Conservation (phyloP, 345 rosid genomes). For the Gossypium anomalum region DNA sequence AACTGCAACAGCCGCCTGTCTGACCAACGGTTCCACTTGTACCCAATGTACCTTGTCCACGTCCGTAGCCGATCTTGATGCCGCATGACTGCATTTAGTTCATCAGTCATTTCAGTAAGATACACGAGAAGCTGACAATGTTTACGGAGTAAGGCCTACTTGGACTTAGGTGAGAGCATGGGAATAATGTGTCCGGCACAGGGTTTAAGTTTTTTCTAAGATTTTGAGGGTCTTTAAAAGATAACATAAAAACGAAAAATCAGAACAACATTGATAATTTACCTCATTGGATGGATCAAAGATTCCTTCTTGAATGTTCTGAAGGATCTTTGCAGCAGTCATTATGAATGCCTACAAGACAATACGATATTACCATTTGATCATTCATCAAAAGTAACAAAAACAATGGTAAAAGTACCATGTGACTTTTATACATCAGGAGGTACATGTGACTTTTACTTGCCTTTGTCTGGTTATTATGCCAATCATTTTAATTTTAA, state of each 20-base stretch:
- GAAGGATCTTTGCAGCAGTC: constrained; percentile 88
- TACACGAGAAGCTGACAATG: too few relatives aligned
- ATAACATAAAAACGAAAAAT: too few relatives aligned
- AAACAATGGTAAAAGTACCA: neutral
- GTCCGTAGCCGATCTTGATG: constrained; percentile 83
- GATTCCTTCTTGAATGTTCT: constrained; percentile 83
- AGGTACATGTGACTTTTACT: rapidly evolving
- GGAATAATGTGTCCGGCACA: too few relatives aligned
- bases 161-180: too few relatives aligned
- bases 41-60: constrained; percentile 64
- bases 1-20: constrained; percentile 76
- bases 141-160: too few relatives aligned
- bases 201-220: too few relatives aligned
- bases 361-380: neutral
- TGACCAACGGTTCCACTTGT: constrained; percentile 70
- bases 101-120: too few relatives aligned
- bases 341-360: constrained; percentile 70
- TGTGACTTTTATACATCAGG: neutral
- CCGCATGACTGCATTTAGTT: constrained; percentile 58
- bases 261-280: neutral
- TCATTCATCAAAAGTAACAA: neutral
- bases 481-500: too few relatives aligned
- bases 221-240: too few relatives aligned
- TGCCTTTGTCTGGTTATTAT: too few relatives aligned
- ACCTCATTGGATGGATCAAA: constrained; percentile 92